Evolutionary conservation across 2,329 filamentous ascomycete genomes (phyloP).

Genomic region (Niveomyces coronatus): DNA sequence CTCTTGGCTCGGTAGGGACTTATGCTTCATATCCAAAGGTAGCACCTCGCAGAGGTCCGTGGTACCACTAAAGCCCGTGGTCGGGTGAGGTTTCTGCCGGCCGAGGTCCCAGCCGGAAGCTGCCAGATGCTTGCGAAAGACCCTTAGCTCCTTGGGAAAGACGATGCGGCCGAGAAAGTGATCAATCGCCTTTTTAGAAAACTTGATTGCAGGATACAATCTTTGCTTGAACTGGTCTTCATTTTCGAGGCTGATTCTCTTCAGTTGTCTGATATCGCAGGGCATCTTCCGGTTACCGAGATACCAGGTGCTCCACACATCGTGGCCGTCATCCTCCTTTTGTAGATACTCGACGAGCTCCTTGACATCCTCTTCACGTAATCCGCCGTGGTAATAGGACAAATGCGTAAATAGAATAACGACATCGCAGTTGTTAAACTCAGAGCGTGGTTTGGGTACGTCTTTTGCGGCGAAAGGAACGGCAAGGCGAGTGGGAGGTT

Average conservation of each 20-base stretch:
- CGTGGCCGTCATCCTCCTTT: conserved; percentile 38
- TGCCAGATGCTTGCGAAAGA: conserved; percentile 53
- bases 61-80: conserved; percentile 61
- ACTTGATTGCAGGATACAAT: conserved; percentile 43
- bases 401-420: conserved; percentile 45
- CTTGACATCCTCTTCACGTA: conserved; percentile 39
- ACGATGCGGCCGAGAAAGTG: conserved; percentile 50
- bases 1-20: conserved; percentile 41
- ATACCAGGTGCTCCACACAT: conserved; percentile 43
- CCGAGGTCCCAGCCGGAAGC: conserved; percentile 60
- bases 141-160: conserved; percentile 50
- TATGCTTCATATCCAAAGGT: conserved; percentile 44
- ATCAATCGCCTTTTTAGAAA: conserved; percentile 45
- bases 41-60: conserved; percentile 51
- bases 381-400: conserved; percentile 46
- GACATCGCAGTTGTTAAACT: conserved; percentile 53
- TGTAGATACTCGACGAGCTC: conserved; percentile 35
- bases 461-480: conserved; percentile 54
- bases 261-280: conserved; percentile 27
- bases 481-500: conserved; percentile 34
- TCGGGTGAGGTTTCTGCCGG: conserved; percentile 32
- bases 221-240: conserved; percentile 30
- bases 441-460: conserved; percentile 40
- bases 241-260: conserved; percentile 51
- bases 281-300: conserved; percentile 23